phyloP scores from a whole-genome alignment of 306 rosid species.

The Citrullus colocynthis region DNA sequence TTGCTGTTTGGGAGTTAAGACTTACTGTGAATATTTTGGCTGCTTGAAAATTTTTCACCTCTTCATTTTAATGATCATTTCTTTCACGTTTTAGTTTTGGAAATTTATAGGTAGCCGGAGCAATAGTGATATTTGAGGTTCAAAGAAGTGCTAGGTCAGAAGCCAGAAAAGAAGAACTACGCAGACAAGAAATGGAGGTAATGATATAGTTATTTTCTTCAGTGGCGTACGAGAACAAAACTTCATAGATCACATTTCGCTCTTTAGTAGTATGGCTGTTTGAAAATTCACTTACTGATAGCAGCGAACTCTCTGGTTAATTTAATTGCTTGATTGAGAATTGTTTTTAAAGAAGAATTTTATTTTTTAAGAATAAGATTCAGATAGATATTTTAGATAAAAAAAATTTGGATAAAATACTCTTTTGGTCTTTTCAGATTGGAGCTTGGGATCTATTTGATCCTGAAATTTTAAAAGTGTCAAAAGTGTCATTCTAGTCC shows the following conservation, averaged over 20 bases:
- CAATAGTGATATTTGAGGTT: conserved; percentile 65
- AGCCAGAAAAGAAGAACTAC: conserved; percentile 77
- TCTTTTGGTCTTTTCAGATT: no score
- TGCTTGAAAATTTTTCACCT: neutral
- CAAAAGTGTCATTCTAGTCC: no score
- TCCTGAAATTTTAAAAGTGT: no score
- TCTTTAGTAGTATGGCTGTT: neutral
- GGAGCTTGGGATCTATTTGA: no score
- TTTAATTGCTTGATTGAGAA: neutral
- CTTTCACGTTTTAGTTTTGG: conserved; percentile 7
- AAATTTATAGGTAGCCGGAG: conserved; percentile 59
- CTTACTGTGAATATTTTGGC: neutral
- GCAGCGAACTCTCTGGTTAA: neutral
- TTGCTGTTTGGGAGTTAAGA: neutral
- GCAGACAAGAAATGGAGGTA: conserved; percentile 78
- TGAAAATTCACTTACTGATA: neutral
- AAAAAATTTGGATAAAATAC: neutral
- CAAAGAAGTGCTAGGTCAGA: conserved; percentile 90
- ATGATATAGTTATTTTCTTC: neutral
- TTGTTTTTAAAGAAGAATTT: neutral
- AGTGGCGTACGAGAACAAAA: neutral
- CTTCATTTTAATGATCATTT: neutral
- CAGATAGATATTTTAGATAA: neutral
- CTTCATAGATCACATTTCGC: neutral
- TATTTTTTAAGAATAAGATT: neutral